Evolutionary conservation across 306 rosid species (phyloP).

Genomic region (Carpinus viminea): DNA sequence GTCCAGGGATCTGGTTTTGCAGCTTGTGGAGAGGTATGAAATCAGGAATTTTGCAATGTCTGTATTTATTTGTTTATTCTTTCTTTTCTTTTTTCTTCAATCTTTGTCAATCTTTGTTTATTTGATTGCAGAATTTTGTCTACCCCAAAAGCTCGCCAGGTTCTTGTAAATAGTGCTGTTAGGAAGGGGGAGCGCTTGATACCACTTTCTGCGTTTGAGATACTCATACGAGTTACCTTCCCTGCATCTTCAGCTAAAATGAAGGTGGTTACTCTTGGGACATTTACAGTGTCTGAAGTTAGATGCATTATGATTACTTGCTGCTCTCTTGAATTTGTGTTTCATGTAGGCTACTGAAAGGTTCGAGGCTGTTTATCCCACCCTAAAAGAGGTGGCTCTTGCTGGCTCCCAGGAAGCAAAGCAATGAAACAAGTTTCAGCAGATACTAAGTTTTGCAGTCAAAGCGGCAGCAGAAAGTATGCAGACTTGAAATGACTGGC

Average conservation of each 20-base stretch:
- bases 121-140: constrained; percentile 72
- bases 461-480: constrained; percentile 82
- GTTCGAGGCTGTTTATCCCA: constrained; percentile 80
- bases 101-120: constrained; percentile 4
- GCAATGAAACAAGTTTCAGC: constrained; percentile 88
- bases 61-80: neutral
- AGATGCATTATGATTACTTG: constrained; percentile 6
- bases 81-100: neutral
- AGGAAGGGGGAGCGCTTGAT: constrained; percentile 90
- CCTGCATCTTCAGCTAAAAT: constrained; percentile 76
- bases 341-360: constrained; percentile 86
- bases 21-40: constrained; percentile 79
- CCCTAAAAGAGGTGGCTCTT: constrained; percentile 79
- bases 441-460: constrained; percentile 65
- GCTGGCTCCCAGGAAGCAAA: constrained; percentile 91
- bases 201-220: constrained; percentile 79
- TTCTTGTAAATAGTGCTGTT: constrained; percentile 81
- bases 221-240: constrained; percentile 66
- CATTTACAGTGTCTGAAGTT: constrained; percentile 15
- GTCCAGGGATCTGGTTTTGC: constrained; percentile 86
- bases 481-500: constrained; percentile 7
- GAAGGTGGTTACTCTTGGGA: constrained; percentile 51
- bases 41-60: constrained; percentile 10
- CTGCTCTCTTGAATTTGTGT: constrained; percentile 20
- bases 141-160: constrained; percentile 73